Conservation (phyloP, 1,139 yeast genomes). For the Geotrichum phurueaensis region DNA sequence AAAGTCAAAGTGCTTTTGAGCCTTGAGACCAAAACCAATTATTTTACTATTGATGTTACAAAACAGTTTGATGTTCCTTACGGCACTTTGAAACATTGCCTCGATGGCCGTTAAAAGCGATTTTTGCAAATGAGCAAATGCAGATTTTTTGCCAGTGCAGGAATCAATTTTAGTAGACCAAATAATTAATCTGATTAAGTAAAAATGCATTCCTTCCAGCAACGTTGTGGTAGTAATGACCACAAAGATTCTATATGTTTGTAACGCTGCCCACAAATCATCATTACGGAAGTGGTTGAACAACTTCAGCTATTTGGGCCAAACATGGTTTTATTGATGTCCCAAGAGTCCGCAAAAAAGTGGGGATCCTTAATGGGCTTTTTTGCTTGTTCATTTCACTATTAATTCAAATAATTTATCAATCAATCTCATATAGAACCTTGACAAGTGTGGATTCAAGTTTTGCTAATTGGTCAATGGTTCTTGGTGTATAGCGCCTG, state of each 20-base stretch:
- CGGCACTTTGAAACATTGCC: no score
- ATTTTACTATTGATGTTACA: no score
- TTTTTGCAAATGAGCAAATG: no score
- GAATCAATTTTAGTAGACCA: no score
- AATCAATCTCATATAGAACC: background rate
- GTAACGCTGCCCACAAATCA: background rate
- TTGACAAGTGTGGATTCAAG: conserved; percentile 3
- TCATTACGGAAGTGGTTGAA: background rate
- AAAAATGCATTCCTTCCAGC: background rate
- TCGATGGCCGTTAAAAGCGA: background rate
- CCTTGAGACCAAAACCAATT: no score
- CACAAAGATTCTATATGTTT: background rate
- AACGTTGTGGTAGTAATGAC: background rate
- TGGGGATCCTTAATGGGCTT: no score
- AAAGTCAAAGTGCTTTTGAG: no score
- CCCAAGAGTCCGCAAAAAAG: background rate
- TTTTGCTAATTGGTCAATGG: background rate
- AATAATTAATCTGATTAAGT: no score
- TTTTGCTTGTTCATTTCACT: background rate
- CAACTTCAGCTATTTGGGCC: background rate
- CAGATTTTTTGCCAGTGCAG: no score
- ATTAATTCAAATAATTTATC: background rate
- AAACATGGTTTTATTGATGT: background rate
- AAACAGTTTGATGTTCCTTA: no score
- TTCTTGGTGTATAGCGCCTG: background rate